A percentile compares a stretch with the other conserved stretches of the same genome.
phyloP scores from a whole-genome alignment of 768 basidiomycete genomes.

The Multifurca ochricompacta region DNA sequence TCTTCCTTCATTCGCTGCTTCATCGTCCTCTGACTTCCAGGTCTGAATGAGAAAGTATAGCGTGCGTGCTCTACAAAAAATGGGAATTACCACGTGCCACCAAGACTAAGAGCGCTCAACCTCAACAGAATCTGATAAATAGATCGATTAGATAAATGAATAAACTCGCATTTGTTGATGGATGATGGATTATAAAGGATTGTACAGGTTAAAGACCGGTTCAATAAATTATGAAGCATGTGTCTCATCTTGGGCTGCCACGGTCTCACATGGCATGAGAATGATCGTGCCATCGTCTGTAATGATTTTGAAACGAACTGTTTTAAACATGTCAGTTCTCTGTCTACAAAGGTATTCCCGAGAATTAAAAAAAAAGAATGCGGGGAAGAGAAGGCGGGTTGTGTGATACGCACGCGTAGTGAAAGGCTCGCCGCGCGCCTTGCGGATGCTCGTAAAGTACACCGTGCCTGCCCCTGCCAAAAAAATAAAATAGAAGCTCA shows the following conservation, averaged over 20 bases:
- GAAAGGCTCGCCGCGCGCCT: constrained; percentile 11
- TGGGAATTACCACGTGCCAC: too few relatives aligned
- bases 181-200: too few relatives aligned
- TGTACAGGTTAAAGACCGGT: too few relatives aligned
- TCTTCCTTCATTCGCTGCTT: too few relatives aligned
- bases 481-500: neutral
- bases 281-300: constrained; percentile 8
- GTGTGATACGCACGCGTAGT: constrained; percentile 32
- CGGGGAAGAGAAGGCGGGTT: neutral
- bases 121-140: too few relatives aligned
- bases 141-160: too few relatives aligned
- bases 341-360: too few relatives aligned
- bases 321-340: neutral
- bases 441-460: constrained; percentile 75
- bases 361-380: neutral
- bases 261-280: neutral
- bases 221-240: constrained; percentile 2
- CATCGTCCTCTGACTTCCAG: too few relatives aligned
- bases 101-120: too few relatives aligned
- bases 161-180: too few relatives aligned
- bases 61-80: too few relatives aligned
- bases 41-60: too few relatives aligned
- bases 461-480: constrained; percentile 59
- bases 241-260: neutral
- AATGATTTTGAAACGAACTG: constrained; percentile 15